These are phyloP conservation scores for Pichia sp. DNA, from an alignment of 1,139 yeast species.

Conservation along the genomic window DNA sequence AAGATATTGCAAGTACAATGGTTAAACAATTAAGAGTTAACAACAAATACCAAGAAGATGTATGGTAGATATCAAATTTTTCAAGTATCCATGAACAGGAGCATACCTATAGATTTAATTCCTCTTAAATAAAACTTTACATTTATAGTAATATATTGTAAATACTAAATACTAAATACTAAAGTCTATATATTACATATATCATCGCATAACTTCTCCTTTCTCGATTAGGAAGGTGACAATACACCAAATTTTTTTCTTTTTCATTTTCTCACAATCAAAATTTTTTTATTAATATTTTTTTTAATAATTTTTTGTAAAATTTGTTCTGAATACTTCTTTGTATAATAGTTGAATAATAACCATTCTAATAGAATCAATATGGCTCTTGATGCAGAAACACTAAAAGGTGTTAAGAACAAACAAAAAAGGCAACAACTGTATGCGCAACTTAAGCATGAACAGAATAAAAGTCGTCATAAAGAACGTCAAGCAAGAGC, in stretches of 20 bases:
- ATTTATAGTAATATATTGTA: background rate
- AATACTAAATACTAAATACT: background rate
- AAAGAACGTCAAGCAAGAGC: slow-evolving; percentile 70
- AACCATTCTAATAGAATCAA: background rate
- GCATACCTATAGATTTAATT: background rate
- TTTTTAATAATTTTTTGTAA: background rate
- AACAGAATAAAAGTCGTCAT: slow-evolving; percentile 71
- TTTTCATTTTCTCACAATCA: background rate
- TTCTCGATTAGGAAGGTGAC: background rate
- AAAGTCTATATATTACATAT: background rate
- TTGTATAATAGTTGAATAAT: background rate
- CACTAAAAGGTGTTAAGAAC: slow-evolving; percentile 46
- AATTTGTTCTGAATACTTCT: background rate
- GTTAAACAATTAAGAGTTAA: slow-evolving; percentile 75
- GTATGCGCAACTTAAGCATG: slow-evolving; percentile 67
- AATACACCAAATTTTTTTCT: background rate
- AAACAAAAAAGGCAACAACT: slow-evolving; percentile 76
- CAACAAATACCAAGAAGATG: slow-evolving; percentile 94
- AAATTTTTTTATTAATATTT: background rate
- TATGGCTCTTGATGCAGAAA: slow-evolving; percentile 20
- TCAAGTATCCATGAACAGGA: background rate
- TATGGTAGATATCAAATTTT: slow-evolving; percentile 57
- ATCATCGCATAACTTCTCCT: background rate
- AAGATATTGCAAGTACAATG: slow-evolving; percentile 68
- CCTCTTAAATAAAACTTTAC: background rate